Evolutionary conservation across 139 green algal genomes (phyloP), one percentile per base, ranked within the genome.

Genomic region (Closterium sp.): DNA sequence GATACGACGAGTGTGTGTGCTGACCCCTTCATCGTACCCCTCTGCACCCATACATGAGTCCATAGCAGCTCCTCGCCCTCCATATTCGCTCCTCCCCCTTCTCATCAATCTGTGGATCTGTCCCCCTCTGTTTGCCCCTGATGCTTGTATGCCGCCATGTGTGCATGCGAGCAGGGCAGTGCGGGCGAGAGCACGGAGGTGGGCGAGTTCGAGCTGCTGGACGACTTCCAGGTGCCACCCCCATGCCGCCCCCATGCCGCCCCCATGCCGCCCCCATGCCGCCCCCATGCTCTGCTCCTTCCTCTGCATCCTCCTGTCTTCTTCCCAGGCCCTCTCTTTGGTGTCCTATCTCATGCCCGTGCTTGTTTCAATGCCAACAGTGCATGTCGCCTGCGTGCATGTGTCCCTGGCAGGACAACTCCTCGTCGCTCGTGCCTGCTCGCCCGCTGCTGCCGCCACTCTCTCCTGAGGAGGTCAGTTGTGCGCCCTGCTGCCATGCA

Each of bases 191-290:
- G 90, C 23, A 97, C 96, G 3, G 90, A 84, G 30, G 87, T 97
- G 34, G 96, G 96, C 25, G 88, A 91, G 2, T 97, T 97, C 93
- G 96, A 97, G 92, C 31, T 97, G n/a, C 38, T 97, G 10, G 96
- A 97, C 23, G 36, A 33, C 25, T 55, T 55, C 64, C 55, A 76
- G 55, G 55, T 76, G 55, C n/a, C n/a, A n/a, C n/a, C 36, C 36
- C 36, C 36, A 55, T 55, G 36, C 36, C n/a, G n/a, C n/a, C n/a
- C n/a, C n/a, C n/a, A n/a, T n/a, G n/a, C n/a, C n/a, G n/a, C n/a
- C n/a, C n/a, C 4, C n/a, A n/a, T n/a, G n/a, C n/a, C 6, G 36
- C 36, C 36, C 36, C 4, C 36, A 55, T 55, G 36, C 6, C 36
- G 4, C 36, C 36, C 25, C 16, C 12, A 76, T 19, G 10, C 55